Conservation (phyloP, 1,139 yeast species). For the Kazachstania sp. region DNA sequence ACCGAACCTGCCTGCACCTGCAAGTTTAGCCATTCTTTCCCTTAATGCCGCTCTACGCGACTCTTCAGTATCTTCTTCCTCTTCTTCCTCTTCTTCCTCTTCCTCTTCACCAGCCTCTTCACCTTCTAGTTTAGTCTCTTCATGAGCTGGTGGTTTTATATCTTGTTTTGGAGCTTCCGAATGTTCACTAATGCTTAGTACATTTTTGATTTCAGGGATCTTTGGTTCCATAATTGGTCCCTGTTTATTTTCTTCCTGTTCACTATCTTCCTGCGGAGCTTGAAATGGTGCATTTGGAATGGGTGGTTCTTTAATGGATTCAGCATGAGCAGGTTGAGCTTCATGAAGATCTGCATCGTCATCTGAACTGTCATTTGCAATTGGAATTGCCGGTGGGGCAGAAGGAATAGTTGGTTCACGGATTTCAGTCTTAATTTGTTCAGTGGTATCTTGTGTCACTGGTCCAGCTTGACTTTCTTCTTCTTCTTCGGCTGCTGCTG, state of each 20-base stretch:
- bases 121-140: slow-evolving; percentile 3
- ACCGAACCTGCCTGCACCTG: slow-evolving; percentile 86
- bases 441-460: too few species aligned
- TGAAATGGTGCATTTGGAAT: slow-evolving; percentile 1
- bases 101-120: slow-evolving; percentile 5
- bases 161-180: slow-evolving; percentile 5
- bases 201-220: background rate
- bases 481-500: slow-evolving; percentile 7
- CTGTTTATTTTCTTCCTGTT: background rate
- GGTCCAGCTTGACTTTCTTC: background rate
- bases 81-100: slow-evolving; percentile 27
- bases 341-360: background rate
- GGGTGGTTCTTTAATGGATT: background rate
- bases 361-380: background rate
- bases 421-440: background rate
- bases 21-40: slow-evolving; percentile 91
- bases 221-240: background rate
- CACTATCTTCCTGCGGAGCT: background rate
- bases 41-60: slow-evolving; percentile 69
- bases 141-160: slow-evolving; percentile 6
- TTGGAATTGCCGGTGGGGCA: background rate
- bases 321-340: background rate
- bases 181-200: background rate
- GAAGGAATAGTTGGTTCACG: background rate
- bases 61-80: slow-evolving; percentile 65